Conservation (phyloP, 169 alveolate genomes). For the Cystoisospora suis region DNA sequence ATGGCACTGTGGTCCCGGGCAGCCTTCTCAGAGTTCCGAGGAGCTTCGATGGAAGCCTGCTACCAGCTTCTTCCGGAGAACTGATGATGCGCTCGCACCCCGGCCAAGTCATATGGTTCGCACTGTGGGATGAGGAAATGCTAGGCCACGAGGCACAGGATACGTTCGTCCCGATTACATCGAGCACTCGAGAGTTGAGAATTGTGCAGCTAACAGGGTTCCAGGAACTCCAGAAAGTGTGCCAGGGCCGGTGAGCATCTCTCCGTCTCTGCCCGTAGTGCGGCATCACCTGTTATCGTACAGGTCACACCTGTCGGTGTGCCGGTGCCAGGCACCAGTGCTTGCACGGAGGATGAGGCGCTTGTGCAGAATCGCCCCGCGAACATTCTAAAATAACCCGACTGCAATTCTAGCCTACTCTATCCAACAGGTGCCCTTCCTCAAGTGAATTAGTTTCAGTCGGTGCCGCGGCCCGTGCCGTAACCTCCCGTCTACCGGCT, state of each 20-base stretch:
- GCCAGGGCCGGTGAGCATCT: slow-evolving; percentile 20
- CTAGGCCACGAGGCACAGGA: neutral
- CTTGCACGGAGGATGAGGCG: no score
- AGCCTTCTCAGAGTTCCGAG: neutral
- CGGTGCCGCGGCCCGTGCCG: no score
- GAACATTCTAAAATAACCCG: no score
- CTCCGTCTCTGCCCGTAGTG: no score
- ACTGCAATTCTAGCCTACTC: no score
- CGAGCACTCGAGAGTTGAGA: neutral
- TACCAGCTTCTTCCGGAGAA: neutral
- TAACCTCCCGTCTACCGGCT: no score
- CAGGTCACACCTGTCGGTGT: no score
- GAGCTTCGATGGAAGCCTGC: neutral
- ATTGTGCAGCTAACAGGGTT: neutral
- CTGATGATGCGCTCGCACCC: neutral
- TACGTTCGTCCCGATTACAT: neutral
- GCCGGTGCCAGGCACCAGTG: no score
- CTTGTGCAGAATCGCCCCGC: no score
- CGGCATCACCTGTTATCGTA: no score
- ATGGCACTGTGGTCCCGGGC: slow-evolving; percentile 1
- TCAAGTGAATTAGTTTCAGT: no score
- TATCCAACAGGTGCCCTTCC: no score
- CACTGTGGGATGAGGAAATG: neutral
- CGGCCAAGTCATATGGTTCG: neutral
- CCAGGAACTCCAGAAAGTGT: neutral